phyloP scores from a whole-genome alignment of 176 grass and related monocot species.

The Oryza meyeriana region DNA sequence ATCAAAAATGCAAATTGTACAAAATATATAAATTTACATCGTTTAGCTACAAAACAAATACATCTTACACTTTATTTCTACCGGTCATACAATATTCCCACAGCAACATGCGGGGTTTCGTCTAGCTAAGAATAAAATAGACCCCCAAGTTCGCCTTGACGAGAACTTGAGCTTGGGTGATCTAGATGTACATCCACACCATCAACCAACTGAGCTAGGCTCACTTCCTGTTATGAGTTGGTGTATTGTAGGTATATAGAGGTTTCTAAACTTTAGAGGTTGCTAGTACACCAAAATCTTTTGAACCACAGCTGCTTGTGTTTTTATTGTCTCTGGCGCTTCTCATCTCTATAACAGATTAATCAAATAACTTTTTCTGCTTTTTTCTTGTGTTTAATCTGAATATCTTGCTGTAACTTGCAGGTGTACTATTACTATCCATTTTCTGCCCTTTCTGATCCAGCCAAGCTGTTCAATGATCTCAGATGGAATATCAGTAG shows the following conservation, averaged over 20 bases:
- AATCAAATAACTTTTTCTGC: background rate
- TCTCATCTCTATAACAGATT: background rate
- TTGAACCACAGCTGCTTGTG: background rate
- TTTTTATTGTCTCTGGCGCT: background rate
- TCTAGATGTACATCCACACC: too few species aligned
- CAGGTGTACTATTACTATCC: slow-evolving; percentile 93
- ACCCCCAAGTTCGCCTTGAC: too few species aligned
- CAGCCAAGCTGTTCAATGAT: slow-evolving; percentile 89
- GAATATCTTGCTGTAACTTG: slow-evolving; percentile 21
- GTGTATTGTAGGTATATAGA: background rate
- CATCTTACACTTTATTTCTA: too few species aligned
- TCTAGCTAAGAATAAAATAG: too few species aligned
- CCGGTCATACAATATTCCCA: too few species aligned
- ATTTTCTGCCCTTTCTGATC: slow-evolving; percentile 89
- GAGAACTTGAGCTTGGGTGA: too few species aligned
- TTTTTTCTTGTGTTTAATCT: background rate
- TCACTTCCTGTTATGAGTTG: background rate
- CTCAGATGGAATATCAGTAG: slow-evolving; percentile 94
- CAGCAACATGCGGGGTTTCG: too few species aligned
- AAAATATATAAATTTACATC: too few species aligned
- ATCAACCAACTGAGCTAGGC: too few species aligned
- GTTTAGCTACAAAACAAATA: too few species aligned
- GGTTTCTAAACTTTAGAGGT: background rate
- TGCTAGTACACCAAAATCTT: background rate
- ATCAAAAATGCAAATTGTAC: too few species aligned